A percentile compares a stretch with the other conserved stretches of the same genome.
Evolutionary conservation across 2,329 filamentous ascomycete genomes (phyloP).

Genomic region (Aspergillus puulaauensis): DNA sequence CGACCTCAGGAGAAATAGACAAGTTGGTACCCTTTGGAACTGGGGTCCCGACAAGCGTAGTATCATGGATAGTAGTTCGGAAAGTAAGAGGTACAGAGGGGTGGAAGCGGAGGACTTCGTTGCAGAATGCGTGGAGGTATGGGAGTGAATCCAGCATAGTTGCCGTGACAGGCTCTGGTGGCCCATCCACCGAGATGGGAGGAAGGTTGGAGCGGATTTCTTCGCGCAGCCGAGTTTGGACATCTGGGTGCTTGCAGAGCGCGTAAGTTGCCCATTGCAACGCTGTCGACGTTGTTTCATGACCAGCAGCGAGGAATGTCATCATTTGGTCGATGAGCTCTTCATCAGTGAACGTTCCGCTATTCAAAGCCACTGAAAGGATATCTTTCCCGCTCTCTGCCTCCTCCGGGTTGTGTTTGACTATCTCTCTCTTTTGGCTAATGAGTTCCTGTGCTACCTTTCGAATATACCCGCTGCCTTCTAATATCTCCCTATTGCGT

Average conservation of each 20-base stretch:
- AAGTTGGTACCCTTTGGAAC: constrained; percentile 72
- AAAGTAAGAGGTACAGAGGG: constrained; percentile 70
- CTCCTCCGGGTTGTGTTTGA: constrained; percentile 31
- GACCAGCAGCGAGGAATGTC: constrained; percentile 82
- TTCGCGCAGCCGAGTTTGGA: constrained; percentile 65
- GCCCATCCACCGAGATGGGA: constrained; percentile 50
- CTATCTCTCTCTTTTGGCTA: constrained; percentile 62
- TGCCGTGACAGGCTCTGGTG: constrained; percentile 63
- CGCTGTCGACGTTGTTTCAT: constrained; percentile 75
- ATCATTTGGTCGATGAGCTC: constrained; percentile 85
- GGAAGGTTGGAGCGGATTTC: constrained; percentile 67
- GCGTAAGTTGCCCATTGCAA: constrained; percentile 75
- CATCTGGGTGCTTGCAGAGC: constrained; percentile 63
- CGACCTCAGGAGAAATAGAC: constrained; percentile 63
- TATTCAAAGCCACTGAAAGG: constrained; percentile 74
- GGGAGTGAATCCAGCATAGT: constrained; percentile 66
- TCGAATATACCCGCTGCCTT: constrained; percentile 61
- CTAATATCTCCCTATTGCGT: constrained; percentile 65
- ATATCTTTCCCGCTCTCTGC: constrained; percentile 63
- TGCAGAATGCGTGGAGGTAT: constrained; percentile 77
- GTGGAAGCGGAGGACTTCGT: constrained; percentile 72
- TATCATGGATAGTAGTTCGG: constrained; percentile 65
- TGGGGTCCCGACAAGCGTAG: constrained; percentile 61
- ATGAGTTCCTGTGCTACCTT: constrained; percentile 68
- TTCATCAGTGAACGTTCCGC: constrained; percentile 72